Conservation (phyloP, 176 grass and related monocot genomes). For the Musa itinerans region DNA sequence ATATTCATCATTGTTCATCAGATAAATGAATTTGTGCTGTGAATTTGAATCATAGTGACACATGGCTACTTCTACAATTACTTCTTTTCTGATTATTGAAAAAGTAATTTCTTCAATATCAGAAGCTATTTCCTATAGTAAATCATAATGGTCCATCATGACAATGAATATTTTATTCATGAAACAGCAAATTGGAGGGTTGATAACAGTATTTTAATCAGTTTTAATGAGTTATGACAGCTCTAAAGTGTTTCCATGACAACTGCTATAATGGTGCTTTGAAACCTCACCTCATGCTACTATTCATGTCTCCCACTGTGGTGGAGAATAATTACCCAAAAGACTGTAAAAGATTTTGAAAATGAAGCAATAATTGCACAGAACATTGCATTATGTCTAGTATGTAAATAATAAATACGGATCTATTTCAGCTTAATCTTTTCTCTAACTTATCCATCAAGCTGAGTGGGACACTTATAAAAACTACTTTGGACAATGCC, state of each 20-base stretch:
- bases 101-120: background rate
- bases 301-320: background rate
- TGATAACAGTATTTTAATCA: background rate
- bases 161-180: too few species aligned
- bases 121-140: background rate
- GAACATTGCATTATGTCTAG: too few species aligned
- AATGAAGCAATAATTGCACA: too few species aligned
- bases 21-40: background rate
- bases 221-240: too few species aligned
- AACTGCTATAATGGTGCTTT: background rate
- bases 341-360: background rate
- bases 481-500: too few species aligned
- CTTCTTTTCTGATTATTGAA: background rate
- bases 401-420: too few species aligned
- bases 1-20: background rate
- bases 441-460: too few species aligned
- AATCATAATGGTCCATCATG: background rate
- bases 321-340: background rate
- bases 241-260: background rate
- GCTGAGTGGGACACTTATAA: too few species aligned
- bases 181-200: background rate
- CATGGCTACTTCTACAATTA: background rate
- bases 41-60: background rate
- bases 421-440: too few species aligned
- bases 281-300: background rate